phyloP scores from a whole-genome alignment of 106 monocot genomes.

The Dioscorea zingiberensis region DNA sequence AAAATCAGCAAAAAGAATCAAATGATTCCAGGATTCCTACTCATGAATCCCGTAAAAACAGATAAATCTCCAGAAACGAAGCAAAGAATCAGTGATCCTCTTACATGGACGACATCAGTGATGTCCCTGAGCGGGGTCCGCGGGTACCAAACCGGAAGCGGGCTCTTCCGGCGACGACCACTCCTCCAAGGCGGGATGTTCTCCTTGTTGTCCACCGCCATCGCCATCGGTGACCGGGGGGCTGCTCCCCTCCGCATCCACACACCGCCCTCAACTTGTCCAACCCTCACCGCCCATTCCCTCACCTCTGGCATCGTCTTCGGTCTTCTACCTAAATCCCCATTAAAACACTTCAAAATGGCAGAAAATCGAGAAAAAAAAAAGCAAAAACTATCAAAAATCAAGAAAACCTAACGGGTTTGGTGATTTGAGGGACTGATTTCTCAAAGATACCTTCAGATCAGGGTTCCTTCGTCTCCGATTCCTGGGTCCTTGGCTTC shows the following conservation, averaged over 20 bases:
- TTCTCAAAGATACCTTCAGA: background rate
- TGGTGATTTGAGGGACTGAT: background rate
- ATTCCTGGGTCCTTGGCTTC: background rate
- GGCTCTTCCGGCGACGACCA: conserved; percentile 1
- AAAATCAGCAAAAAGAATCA: background rate
- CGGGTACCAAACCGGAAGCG: conserved; percentile 11
- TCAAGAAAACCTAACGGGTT: background rate
- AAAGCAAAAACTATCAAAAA: too few relatives aligned
- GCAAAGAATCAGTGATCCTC: background rate
- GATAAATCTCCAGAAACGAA: background rate
- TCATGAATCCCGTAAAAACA: background rate
- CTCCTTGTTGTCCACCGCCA: conserved; percentile 4
- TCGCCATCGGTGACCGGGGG: background rate
- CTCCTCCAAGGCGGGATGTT: conserved; percentile 1
- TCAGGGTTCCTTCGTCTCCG: background rate
- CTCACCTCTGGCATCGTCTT: background rate
- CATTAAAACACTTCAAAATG: background rate
- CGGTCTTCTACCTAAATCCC: background rate
- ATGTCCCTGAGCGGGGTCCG: conserved; percentile 18
- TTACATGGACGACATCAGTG: conserved; percentile 10
- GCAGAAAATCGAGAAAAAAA: background rate
- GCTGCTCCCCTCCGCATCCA: conserved; percentile 3
- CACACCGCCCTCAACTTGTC: conserved; percentile 1
- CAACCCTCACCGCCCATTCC: background rate
- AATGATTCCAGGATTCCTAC: background rate